phyloP scores from a whole-genome alignment of 768 basidiomycete genomes.

The Epithele typhae region DNA sequence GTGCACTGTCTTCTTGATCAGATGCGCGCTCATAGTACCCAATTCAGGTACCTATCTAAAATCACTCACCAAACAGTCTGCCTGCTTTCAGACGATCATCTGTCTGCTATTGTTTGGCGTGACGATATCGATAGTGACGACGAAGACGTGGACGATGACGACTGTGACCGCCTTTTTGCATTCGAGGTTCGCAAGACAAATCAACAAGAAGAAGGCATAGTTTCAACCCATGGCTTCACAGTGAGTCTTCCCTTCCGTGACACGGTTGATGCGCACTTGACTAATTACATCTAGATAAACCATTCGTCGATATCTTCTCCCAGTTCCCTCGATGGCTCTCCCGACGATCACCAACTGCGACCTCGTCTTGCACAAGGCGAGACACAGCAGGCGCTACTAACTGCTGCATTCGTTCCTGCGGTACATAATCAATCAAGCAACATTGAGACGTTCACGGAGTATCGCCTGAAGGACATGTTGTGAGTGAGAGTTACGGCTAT shows the following conservation, averaged over 20 bases:
- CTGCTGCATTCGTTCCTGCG: not conserved
- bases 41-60: slow-evolving; percentile 52
- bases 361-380: slow-evolving; percentile 14
- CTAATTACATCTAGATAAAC: no score
- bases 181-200: slow-evolving; percentile 52
- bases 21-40: not conserved
- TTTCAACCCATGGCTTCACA: slow-evolving; percentile 39
- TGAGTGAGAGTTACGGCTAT: no score
- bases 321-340: no score
- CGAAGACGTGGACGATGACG: slow-evolving; percentile 36
- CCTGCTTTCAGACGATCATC: slow-evolving; percentile 46
- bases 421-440: not conserved
- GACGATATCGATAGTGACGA: slow-evolving; percentile 27
- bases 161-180: slow-evolving; percentile 44
- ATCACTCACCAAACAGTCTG: slow-evolving; percentile 52
- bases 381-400: slow-evolving; percentile 16
- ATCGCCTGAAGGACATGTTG: slow-evolving; percentile 2
- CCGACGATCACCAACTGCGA: not conserved
- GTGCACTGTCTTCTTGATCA: not conserved
- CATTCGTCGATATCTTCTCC: no score
- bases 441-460: not conserved
- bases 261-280: no score
- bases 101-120: slow-evolving; percentile 40
- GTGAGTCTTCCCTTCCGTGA: no score
- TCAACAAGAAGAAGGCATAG: slow-evolving; percentile 50